phyloP scores from a whole-genome alignment of 805 yeast species.

The Tetrapisispora nanseiensis region DNA sequence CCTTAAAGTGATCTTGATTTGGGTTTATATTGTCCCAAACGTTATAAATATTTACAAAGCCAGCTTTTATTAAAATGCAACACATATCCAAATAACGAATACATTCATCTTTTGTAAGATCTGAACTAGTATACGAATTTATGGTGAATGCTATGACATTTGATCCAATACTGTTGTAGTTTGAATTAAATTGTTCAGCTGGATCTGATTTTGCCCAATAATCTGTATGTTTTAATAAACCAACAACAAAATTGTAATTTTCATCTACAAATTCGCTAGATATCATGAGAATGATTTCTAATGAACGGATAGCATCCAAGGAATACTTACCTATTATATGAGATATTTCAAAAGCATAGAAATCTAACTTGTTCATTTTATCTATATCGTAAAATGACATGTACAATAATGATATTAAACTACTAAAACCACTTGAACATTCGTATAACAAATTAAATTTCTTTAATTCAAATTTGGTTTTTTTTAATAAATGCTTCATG shows the following conservation, averaged over 20 bases:
- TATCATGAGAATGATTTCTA: slow-evolving; percentile 53
- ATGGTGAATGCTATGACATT: slow-evolving; percentile 40
- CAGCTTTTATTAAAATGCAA: slow-evolving; percentile 56
- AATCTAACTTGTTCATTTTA: slow-evolving; percentile 33
- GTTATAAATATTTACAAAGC: slow-evolving; percentile 53
- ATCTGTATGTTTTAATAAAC: slow-evolving; percentile 41
- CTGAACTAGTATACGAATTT: too few species aligned
- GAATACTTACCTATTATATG: slow-evolving; percentile 63
- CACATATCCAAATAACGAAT: slow-evolving; percentile 34
- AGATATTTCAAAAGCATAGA: slow-evolving; percentile 40
- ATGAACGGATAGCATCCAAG: slow-evolving; percentile 60
- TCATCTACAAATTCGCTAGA: slow-evolving; percentile 36
- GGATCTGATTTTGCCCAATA: slow-evolving; percentile 56
- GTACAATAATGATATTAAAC: slow-evolving; percentile 42
- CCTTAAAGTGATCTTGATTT: slow-evolving; percentile 35
- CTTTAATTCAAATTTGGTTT: slow-evolving; percentile 33
- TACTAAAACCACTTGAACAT: slow-evolving; percentile 69
- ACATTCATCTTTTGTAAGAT: background rate
- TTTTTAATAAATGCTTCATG: slow-evolving; percentile 21
- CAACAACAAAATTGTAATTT: slow-evolving; percentile 39
- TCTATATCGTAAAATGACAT: slow-evolving; percentile 35
- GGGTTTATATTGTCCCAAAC: slow-evolving; percentile 52
- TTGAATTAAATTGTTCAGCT: slow-evolving; percentile 29
- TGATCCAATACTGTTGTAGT: slow-evolving; percentile 50
- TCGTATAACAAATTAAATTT: slow-evolving; percentile 64